Conservation (phyloP, 2,329 filamentous ascomycete genomes). For the Macrophomina tecta region DNA sequence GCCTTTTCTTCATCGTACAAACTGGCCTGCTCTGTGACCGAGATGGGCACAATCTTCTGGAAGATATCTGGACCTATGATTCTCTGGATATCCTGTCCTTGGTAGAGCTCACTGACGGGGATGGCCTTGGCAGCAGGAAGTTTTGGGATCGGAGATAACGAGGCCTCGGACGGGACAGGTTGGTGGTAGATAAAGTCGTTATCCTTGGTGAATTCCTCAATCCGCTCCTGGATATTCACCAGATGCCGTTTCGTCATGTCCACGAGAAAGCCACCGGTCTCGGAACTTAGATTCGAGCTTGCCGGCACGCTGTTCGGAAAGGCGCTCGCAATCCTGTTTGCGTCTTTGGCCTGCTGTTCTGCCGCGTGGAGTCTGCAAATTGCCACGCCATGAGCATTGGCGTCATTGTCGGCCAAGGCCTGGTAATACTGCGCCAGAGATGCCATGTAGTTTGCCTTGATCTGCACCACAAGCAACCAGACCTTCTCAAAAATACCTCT, state of each 20-base stretch:
- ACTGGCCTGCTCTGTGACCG: conserved; percentile 95
- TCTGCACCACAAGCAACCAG: conserved; percentile 84
- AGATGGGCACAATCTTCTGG: conserved; percentile 93
- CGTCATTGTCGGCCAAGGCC: conserved; percentile 87
- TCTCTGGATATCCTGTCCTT: conserved; percentile 93
- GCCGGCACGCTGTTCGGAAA: conserved; percentile 82
- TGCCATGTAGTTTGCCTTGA: conserved; percentile 83
- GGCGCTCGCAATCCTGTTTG: conserved; percentile 73
- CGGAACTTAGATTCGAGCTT: conserved; percentile 81
- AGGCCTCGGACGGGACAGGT: conserved; percentile 83
- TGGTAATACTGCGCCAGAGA: conserved; percentile 94
- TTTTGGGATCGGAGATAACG: conserved; percentile 81
- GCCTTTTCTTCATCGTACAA: conserved; percentile 98
- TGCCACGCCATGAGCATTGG: conserved; percentile 82
- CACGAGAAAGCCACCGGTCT: conserved; percentile 74
- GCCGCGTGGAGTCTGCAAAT: conserved; percentile 83
- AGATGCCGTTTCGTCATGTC: conserved; percentile 86
- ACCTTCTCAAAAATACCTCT: conserved; percentile 93
- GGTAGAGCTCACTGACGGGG: conserved; percentile 93
- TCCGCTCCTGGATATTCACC: conserved; percentile 78
- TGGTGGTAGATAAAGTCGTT: conserved; percentile 99
- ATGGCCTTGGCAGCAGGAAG: conserved; percentile 96
- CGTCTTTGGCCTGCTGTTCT: conserved; percentile 78
- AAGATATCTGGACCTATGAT: conserved; percentile 98
- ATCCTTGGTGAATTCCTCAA: conserved; percentile 80